phyloP scores from a whole-genome alignment of 176 grass and related monocot genomes.

The Hyparrhenia diplandra region DNA sequence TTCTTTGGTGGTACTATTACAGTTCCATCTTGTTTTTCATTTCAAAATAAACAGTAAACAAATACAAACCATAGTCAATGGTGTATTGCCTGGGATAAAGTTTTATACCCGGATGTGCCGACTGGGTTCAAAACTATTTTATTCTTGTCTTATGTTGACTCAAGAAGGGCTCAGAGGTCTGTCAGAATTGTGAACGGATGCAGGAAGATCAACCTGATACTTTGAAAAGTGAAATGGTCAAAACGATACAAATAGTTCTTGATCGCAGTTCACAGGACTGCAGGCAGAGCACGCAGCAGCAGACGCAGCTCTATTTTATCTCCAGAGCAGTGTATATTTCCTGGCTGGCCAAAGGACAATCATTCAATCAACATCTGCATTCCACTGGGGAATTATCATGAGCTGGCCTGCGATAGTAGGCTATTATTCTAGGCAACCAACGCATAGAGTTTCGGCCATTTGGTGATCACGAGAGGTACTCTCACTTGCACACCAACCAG shows the following conservation, averaged over 20 bases:
- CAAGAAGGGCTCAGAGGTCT: not conserved
- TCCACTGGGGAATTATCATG: not conserved
- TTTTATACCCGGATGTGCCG: not conserved
- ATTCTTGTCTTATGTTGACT: not conserved
- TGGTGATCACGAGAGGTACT: not conserved
- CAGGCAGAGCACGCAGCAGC: not conserved
- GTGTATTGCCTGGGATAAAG: not conserved
- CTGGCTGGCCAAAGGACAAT: not conserved
- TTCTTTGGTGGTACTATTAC: not conserved
- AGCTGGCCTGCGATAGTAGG: constrained; percentile 2
- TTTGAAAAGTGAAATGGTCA: not conserved
- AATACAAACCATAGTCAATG: not conserved
- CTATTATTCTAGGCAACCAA: constrained; percentile 1
- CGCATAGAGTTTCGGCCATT: not conserved
- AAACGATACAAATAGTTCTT: not conserved
- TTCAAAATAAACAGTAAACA: not conserved
- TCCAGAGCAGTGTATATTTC: not conserved
- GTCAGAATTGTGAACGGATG: not conserved
- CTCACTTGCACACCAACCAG: not conserved
- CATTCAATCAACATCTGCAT: not conserved
- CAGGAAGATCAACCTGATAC: not conserved
- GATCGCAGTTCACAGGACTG: constrained; percentile 1
- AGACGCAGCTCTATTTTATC: constrained; percentile 3
- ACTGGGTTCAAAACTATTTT: not conserved
- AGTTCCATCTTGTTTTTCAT: not conserved